These are phyloP conservation scores for Corinectria fuckeliana DNA, from an alignment of 2,329 filamentous ascomycete species.

Conservation along the genomic window DNA sequence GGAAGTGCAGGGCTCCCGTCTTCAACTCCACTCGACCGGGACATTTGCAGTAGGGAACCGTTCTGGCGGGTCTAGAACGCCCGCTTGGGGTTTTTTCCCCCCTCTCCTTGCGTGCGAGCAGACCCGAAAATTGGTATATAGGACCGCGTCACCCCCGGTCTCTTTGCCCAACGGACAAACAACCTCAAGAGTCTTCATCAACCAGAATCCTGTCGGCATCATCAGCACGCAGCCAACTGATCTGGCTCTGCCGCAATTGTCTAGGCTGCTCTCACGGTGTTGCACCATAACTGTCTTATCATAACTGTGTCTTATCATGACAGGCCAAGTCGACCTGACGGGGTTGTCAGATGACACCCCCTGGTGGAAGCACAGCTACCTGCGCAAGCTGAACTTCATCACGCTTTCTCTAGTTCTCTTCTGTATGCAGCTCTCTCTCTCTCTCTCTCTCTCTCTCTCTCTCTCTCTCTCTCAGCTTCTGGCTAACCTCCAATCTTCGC, in stretches of 20 bases:
- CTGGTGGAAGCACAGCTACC: slow-evolving; percentile 22
- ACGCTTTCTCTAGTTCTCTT: slow-evolving; percentile 23
- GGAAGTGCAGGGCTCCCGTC: too few species aligned
- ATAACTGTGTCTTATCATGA: slow-evolving; percentile 1
- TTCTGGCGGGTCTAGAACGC: slow-evolving; percentile 16
- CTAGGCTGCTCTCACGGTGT: not conserved
- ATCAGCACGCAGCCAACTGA: not conserved
- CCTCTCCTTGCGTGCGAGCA: not conserved
- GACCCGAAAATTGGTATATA: slow-evolving; percentile 13
- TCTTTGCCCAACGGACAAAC: not conserved
- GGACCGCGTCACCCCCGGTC: slow-evolving; percentile 5
- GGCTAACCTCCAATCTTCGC: not conserved
- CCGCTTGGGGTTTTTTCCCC: too few species aligned
- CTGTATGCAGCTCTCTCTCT: too few species aligned
- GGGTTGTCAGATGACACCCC: slow-evolving; percentile 9
- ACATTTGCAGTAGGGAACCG: not conserved
- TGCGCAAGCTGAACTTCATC: slow-evolving; percentile 27
- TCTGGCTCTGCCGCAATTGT: not conserved
- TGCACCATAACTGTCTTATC: not conserved
- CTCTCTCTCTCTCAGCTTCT: too few species aligned
- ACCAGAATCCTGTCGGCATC: not conserved
- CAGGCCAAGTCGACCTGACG: not conserved
- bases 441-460: too few species aligned
- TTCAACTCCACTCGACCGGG: slow-evolving; percentile 5
- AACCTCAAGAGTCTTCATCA: not conserved